These are phyloP conservation scores for Rhizophagus prolifer DNA, from an alignment of 192 early-diverging fungal species.

Conservation along the genomic window DNA sequence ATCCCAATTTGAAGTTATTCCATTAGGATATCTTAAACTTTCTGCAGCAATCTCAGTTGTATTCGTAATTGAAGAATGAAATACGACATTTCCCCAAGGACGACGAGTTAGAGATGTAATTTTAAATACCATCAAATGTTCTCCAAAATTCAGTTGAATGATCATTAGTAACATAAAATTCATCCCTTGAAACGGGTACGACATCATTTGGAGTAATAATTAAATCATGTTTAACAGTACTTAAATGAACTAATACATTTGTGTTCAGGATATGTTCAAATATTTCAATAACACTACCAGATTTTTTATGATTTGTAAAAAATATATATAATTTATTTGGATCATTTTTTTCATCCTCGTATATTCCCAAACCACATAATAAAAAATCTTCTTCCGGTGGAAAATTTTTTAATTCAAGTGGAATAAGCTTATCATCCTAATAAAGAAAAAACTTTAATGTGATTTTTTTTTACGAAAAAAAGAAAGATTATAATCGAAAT, in stretches of 20 bases:
- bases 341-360: constrained; percentile 38
- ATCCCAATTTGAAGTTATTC: neutral
- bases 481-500: too few relatives aligned
- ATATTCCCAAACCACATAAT: constrained; percentile 56
- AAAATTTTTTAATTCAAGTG: constrained; percentile 41
- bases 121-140: too few relatives aligned
- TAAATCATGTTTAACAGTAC: constrained; percentile 52
- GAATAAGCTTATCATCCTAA: neutral
- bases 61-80: neutral
- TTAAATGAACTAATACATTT: constrained; percentile 40
- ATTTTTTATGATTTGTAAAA: constrained; percentile 58
- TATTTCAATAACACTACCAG: constrained; percentile 54
- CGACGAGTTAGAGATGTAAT: neutral
- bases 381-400: constrained; percentile 31
- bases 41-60: neutral
- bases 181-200: constrained; percentile 46
- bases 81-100: constrained; percentile 14
- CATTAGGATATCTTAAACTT: neutral
- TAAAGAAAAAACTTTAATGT: too few relatives aligned
- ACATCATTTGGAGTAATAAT: constrained; percentile 57
- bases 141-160: constrained; percentile 2
- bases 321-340: constrained; percentile 49
- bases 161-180: constrained; percentile 63
- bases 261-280: constrained; percentile 50
- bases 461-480: too few relatives aligned